Evolutionary conservation across 768 basidiomycete genomes (phyloP).

Genomic region (Nidularia pulvinata): DNA sequence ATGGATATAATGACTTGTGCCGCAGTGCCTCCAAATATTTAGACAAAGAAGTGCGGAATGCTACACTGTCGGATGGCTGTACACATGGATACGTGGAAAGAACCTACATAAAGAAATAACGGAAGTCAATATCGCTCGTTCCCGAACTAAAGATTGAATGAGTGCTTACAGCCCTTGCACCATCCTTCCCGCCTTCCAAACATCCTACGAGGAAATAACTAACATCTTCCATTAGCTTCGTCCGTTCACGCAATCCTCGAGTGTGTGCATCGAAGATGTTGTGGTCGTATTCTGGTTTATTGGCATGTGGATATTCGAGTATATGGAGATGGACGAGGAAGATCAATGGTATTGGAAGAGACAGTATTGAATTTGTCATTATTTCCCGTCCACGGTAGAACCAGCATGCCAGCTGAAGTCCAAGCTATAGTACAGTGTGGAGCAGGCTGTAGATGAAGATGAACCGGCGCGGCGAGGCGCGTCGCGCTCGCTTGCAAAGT

Average conservation of each 20-base stretch:
- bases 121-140: not conserved
- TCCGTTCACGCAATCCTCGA: constrained; percentile 49
- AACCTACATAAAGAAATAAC: constrained; percentile 23
- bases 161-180: constrained; percentile 20
- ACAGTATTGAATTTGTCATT: constrained; percentile 16
- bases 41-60: constrained; percentile 48
- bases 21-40: constrained; percentile 50
- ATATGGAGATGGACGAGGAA: constrained; percentile 55
- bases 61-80: constrained; percentile 48
- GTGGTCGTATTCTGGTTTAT: constrained; percentile 49
- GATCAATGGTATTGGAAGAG: constrained; percentile 40
- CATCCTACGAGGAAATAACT: constrained; percentile 45
- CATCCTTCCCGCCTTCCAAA: constrained; percentile 32
- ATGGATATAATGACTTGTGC: constrained; percentile 31
- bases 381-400: not conserved
- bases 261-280: constrained; percentile 40
- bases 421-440: too few species aligned
- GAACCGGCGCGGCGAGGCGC: too few species aligned
- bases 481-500: too few species aligned
- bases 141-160: not conserved
- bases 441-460: too few species aligned
- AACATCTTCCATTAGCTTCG: constrained; percentile 51
- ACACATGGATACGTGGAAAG: constrained; percentile 50
- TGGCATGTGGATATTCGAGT: constrained; percentile 44
- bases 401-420: too few species aligned